Base-by-base conservation (phyloP, 1,284 basidiomycete genomes). In the Apiotrichum sp. region DNA sequence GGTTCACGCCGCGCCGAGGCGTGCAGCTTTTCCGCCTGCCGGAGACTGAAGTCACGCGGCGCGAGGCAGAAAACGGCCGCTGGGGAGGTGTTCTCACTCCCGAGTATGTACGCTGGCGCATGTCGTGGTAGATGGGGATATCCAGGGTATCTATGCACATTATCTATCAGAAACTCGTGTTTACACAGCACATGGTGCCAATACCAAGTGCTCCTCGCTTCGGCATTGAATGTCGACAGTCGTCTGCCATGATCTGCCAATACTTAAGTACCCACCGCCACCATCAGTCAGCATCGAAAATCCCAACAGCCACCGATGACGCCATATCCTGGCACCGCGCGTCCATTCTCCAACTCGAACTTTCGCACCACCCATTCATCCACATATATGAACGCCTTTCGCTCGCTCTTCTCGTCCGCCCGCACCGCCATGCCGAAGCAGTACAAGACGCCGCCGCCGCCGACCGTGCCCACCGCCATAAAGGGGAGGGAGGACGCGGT, bases 401-500 rank as follows among this genome's bases (percentile, higher is more conserved):
- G 49, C 14, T 35, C 54, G 5, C 39, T 55, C 49, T 50, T 50
- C 42, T 50, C 64, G 31, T 59, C 65, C 9, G 57, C 57, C 32
- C 35, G 52, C 35, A 47, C 59, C 38, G 58, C 63, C 46, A 51
- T 53, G 46, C 62, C 61, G 33, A 69, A 69, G 63, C 59, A 56
- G 9, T 64, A 59, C 35, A 63, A 67, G 33, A 55, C 69, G 5
- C 74, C 75, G 35, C 75, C 74, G 13, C 52, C 64, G 5, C 77
- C 77, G 8, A 78, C 77, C 44, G 70, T 78, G 13, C 73, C 75
- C 1, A 69, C 71, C n/a, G 72, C 77, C 32, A 73, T 77, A 59
- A 72, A 72, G 59, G 64, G 62, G 13, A 51, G 61, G 29, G 68
- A 75, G 45, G 58, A 67, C 22, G 57, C 65, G 9, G 60, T 64